Base-by-base conservation (phyloP, 352 stramenopile genomes). In the Phytophthora crassamura region DNA sequence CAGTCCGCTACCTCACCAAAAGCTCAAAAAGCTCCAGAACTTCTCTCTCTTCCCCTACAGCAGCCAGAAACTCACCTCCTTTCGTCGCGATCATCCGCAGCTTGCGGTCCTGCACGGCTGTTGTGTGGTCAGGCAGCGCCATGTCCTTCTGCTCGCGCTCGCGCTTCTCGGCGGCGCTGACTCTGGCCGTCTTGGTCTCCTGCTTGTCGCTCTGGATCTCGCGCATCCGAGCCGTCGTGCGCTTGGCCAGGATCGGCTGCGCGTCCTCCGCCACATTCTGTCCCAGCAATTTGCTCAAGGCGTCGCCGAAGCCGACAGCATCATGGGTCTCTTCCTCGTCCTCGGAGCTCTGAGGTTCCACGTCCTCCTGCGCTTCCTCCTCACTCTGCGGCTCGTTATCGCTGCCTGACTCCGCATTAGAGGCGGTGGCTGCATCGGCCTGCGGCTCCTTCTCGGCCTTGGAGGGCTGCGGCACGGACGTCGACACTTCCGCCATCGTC, bases 251-350 rank as follows among this genome's bases (percentile, higher is more conserved):
- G 48, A 95, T 94, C 52, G 87, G 84, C 70, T 84, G 78, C 62
- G 80, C 81, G 39, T 92, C 80, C 11, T 78, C 64, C 1, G 72
- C 79, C 34, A 94, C 80, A 34, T 81, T 91, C 67, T 95, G 87
- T 33, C 83, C 70, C 57, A 95, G 42, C 11, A 95, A 88, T 66
- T 95, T 95, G 77, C 76, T 94, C 87, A 95, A 92, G 39, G 87
- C 87, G 47, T 95, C 87, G 20, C 82, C 87, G 72, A 95, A 93
- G 22, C 85, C 87, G 48, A 95, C 86, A 3, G 82, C 82, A 15
- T 89, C 82, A n/a, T 86, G 72, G 10, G 62, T 61, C 14, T 85
- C 80, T 0, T 71, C 69, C 12, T 75, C 67, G 28, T 66, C 56
- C 1, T 65, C 71, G 5, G 59, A 40, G 33, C 69, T 61, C 16